phyloP scores from a whole-genome alignment of 768 basidiomycete genomes.

The Clitopilus hobsonii region DNA sequence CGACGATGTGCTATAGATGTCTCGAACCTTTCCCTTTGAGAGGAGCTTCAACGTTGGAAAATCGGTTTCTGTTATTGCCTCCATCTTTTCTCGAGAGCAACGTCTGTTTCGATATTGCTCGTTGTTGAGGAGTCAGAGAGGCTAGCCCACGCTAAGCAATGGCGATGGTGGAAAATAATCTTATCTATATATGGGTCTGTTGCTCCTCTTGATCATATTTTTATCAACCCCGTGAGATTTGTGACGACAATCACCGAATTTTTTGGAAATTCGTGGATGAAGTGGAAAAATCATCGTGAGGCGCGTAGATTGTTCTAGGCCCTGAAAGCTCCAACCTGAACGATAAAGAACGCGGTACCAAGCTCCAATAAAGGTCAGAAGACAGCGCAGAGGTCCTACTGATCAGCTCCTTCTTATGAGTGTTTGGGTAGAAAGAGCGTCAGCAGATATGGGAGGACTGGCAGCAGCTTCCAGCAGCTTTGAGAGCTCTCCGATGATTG shows the following conservation, averaged over 20 bases:
- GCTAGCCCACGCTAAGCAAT: background rate
- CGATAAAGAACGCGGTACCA: too few species aligned
- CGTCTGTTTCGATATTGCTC: background rate
- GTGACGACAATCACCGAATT: background rate
- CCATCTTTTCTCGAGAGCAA: background rate
- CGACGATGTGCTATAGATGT: slow-evolving; percentile 80
- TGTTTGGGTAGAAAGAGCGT: too few species aligned
- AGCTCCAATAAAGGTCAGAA: too few species aligned
- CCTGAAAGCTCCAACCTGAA: background rate
- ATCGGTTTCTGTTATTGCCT: slow-evolving; percentile 50
- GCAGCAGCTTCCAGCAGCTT: too few species aligned
- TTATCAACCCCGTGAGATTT: background rate
- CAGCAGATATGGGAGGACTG: background rate
- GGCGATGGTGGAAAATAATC: background rate
- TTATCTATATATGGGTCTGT: background rate
- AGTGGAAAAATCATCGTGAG: background rate
- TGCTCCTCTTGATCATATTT: background rate
- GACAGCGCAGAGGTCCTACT: too few species aligned
- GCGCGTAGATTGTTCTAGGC: background rate
- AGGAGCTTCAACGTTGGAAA: slow-evolving; percentile 63
- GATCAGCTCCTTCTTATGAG: too few species aligned
- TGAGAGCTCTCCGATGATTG: background rate
- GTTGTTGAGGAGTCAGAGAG: background rate
- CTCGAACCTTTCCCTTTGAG: slow-evolving; percentile 93
- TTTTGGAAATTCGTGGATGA: background rate